Evolutionary conservation across 768 basidiomycete species (phyloP), one percentile per base, ranked within the genome.

Genomic region (Coprinopsis sp.): DNA sequence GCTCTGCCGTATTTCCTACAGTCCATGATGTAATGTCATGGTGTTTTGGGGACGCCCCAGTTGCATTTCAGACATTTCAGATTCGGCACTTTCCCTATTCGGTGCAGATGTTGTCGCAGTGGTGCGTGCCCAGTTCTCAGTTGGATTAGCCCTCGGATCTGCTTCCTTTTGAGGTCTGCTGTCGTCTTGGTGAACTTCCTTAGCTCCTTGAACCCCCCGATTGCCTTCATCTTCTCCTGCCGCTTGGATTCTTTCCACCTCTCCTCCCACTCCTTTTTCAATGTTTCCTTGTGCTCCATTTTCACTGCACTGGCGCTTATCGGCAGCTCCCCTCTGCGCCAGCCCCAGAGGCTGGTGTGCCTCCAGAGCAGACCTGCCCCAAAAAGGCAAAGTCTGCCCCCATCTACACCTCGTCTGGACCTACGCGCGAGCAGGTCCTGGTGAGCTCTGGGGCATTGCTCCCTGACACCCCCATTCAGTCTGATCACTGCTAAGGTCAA

Each of bases 91-190:
- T 41, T 48, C 19, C 39, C 39, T 41, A 48, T 41, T 8, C 31
- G 37, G 19, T 40, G 30, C 4, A 48, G 39, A 30, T 48, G 22
- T 24, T 30, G 25, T 33, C 22, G 27, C 13, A 48, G 31, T 2
- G 47, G 38, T 1, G 23, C 31, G 19, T 48, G 47, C 11, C 38
- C 37, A 24, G 39, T 48, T 23, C 47, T 18, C 4, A 48, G 27
- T 46, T 53, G 30, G 30, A 31, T n/a, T n/a, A 31, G 30, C 10
- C 8, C 8, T 8, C 30, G 8, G 8, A 31, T n/a, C 8, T 31
- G 30, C 30, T 31, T 31, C 30, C 30, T 31, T n/a, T 8, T 31
- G n/a, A 31, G 30, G 30, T 31, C 10, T n/a, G 10, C 30, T 8
- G 30, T 31, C 8, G 8, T n/a, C 8, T 31, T n/a, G 10, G n/a